These are phyloP conservation scores for Xerocomus amazonicus DNA, from an alignment of 1,284 basidiomycete genomes.

Conservation along the genomic window DNA sequence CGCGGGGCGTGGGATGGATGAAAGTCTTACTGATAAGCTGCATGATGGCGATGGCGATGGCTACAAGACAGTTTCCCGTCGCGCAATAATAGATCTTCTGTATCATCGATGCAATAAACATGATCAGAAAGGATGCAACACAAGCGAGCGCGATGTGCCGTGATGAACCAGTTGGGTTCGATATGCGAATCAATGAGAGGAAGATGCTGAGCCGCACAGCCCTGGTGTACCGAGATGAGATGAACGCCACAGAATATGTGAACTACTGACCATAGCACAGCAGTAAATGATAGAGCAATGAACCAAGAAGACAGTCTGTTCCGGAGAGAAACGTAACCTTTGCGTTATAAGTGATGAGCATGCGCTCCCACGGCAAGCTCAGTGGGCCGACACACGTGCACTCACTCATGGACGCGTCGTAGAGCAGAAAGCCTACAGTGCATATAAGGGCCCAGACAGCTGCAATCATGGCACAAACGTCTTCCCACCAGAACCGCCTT, in stretches of 20 bases:
- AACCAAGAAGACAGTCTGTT: slow-evolving; percentile 1
- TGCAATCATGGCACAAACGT: slow-evolving; percentile 11
- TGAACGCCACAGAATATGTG: neutral
- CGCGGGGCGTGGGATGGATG: too few relatives aligned
- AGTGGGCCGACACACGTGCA: too few relatives aligned
- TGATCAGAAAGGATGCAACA: slow-evolving; percentile 2
- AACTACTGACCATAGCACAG: slow-evolving; percentile 9
- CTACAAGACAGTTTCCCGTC: neutral
- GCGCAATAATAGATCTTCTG: slow-evolving; percentile 8
- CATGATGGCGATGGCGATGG: neutral
- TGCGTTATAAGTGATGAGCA: neutral
- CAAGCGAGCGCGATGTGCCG: slow-evolving; percentile 3
- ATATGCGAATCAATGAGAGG: slow-evolving; percentile 12
- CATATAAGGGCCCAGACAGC: neutral
- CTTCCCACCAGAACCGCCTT: slow-evolving; percentile 15
- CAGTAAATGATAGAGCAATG: slow-evolving; percentile 1
- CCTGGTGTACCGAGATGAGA: slow-evolving; percentile 1
- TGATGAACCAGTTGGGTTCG: slow-evolving; percentile 2
- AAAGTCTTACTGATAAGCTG: slow-evolving; percentile 12
- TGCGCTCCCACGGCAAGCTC: neutral
- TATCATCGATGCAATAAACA: slow-evolving; percentile 1
- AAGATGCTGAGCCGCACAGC: slow-evolving; percentile 12
- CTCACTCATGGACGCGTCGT: neutral
- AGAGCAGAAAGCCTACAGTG: neutral
- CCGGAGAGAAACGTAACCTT: neutral